These are phyloP conservation scores for Tetrahymena borealis DNA, from an alignment of 73 alveolate genomes.

Conservation along the genomic window DNA sequence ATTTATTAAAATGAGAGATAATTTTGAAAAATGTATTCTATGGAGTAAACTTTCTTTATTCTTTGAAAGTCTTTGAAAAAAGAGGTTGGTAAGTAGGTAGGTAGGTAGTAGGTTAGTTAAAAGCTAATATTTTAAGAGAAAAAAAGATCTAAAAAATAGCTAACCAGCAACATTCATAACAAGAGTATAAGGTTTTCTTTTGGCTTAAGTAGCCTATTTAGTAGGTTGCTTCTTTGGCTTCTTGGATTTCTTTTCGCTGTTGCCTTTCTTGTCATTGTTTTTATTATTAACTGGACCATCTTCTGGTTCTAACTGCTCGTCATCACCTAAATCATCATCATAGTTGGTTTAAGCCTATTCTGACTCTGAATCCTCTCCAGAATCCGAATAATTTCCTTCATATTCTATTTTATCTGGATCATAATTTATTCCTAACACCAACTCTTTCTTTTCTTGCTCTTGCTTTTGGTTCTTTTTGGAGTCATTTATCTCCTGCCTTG, in stretches of 20 bases:
- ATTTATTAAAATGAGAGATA: too few species aligned
- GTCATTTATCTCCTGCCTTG: background rate
- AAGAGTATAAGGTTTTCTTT: background rate
- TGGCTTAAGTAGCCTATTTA: background rate
- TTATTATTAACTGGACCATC: background rate
- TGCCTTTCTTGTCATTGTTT: background rate
- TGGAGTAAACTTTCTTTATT: too few species aligned
- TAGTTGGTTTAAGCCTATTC: background rate
- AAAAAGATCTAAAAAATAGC: background rate
- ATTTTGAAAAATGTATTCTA: too few species aligned
- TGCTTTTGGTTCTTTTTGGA: background rate
- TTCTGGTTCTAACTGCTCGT: background rate
- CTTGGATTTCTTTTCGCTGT: background rate
- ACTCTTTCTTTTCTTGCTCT: background rate
- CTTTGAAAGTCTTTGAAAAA: too few species aligned
- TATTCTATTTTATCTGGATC: background rate
- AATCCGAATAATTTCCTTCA: background rate
- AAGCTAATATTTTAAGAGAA: background rate
- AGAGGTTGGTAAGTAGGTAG: background rate
- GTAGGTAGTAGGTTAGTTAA: background rate
- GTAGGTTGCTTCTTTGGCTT: background rate
- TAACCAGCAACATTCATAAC: background rate
- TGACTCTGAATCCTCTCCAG: background rate
- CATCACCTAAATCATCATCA: background rate
- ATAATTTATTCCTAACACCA: background rate